Base-by-base conservation (phyloP, 1,139 yeast genomes). In the Candida albicans region DNA sequence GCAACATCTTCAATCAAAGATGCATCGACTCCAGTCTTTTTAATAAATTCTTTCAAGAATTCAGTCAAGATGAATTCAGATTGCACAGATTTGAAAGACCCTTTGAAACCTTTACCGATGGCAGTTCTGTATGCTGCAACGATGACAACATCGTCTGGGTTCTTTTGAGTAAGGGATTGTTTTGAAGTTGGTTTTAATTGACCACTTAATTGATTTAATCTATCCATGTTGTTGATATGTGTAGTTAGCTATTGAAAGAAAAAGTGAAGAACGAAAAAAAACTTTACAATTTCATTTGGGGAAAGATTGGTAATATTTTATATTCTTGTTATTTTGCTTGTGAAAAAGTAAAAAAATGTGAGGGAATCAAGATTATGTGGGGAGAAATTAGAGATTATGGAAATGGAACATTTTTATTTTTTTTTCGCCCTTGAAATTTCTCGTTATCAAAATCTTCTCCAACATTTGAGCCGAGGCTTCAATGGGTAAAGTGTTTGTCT, bases 111-210 rank as follows among this genome's bases (percentile, higher is more conserved):
- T 67, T 81, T 87, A 50, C 96, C 81, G 53, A 87, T 74, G 35
- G 97, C 95, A 8, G 96, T 86, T 71, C 98, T 81, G 75, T 87
- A 84, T 41, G 97, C 96, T 40, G 81, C 87, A 38, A 87, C 87
- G 51, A 89, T 82, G 40, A 89, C 96, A 30, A 88, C 95, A 61
- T 89, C 97, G 56, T 87, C 90, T 27, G 93, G 84, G 66, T 78
- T 77, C 69, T 87, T 85, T 51, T 78, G 76, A 47, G 58, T 58
- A 40, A 71, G 53, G 18, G 74, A 56, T 57, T 70, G 73, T 56
- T 72, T 67, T 43, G 83, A 58, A 43, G 70, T 65, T 30, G 81
- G 75, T 44, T 65, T 63, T 57, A 82, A 66, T 60, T 82, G 88
- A 44, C 77, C 77, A 43, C 76, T 68, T 56, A 82, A 68, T 64